phyloP scores from a whole-genome alignment of 2,329 filamentous ascomycete genomes.

The Sporothrix variecibatus region DNA sequence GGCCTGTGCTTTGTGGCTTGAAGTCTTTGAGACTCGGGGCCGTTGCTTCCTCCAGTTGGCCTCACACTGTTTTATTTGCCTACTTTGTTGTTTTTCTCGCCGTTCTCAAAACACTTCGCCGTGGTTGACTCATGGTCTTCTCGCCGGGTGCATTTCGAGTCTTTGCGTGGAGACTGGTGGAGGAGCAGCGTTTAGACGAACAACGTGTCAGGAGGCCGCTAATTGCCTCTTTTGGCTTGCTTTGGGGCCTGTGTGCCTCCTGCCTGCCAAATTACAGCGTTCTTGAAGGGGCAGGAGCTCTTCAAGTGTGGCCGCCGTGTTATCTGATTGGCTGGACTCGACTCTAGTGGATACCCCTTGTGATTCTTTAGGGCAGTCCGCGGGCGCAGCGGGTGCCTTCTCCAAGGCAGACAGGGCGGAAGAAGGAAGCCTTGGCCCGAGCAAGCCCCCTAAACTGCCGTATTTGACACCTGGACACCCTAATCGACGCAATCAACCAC shows the following conservation, averaged over 20 bases:
- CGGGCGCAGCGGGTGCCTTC: conserved; percentile 8
- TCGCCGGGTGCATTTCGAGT: not conserved
- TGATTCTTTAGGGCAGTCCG: not conserved
- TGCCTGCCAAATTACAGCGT: not conserved
- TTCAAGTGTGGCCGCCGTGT: conserved; percentile 8
- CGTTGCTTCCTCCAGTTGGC: not conserved
- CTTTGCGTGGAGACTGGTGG: not conserved
- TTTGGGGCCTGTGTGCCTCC: not conserved
- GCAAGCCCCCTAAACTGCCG: not conserved
- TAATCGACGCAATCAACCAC: not conserved
- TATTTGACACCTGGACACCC: not conserved
- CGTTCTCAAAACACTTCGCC: not conserved
- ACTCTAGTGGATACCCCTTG: not conserved
- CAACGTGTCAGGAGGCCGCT: not conserved
- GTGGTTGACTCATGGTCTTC: not conserved
- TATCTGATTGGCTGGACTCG: conserved; percentile 6
- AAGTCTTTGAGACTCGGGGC: not conserved
- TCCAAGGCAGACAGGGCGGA: conserved; percentile 19
- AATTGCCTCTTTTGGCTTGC: not conserved
- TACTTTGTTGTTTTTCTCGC: not conserved
- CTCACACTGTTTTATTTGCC: not conserved
- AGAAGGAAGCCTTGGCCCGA: not conserved
- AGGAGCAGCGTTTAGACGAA: not conserved
- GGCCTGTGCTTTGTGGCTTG: conserved; percentile 6
- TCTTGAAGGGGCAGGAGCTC: not conserved